These are phyloP conservation scores for Zelopaecilomyces penicillatus DNA, from an alignment of 2,329 filamentous ascomycete species.

Conservation along the genomic window DNA sequence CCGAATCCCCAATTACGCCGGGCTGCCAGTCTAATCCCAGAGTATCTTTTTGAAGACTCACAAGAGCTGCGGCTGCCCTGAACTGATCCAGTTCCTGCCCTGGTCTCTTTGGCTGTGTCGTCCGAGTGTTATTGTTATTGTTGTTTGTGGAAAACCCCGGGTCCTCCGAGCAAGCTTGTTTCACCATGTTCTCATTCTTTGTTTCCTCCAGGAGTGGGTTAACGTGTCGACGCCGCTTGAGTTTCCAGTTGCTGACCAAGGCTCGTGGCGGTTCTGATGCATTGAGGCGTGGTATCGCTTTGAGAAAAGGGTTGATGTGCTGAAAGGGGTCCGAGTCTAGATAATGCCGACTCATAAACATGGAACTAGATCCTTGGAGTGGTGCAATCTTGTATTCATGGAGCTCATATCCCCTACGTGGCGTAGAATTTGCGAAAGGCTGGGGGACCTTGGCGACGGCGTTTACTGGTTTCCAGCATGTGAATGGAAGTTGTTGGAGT, in stretches of 20 bases:
- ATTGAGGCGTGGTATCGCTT: background rate
- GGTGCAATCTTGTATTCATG: background rate
- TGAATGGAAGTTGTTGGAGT: slow-evolving; percentile 13
- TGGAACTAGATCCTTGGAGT: background rate
- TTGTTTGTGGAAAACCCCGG: too few relatives aligned
- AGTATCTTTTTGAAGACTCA: slow-evolving; percentile 8
- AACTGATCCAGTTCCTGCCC: slow-evolving; percentile 4
- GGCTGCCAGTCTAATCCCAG: background rate
- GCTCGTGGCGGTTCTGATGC: background rate
- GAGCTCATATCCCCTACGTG: background rate
- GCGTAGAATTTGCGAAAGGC: background rate
- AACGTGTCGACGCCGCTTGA: slow-evolving; percentile 4
- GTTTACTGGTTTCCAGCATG: background rate
- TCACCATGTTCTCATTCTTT: too few relatives aligned
- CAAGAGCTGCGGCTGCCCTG: slow-evolving; percentile 8
- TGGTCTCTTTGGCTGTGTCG: background rate
- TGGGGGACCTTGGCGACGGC: background rate
- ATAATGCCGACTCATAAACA: background rate
- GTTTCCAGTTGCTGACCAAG: background rate
- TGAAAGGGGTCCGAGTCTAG: background rate
- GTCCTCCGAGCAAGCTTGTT: too few relatives aligned
- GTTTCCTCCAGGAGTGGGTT: background rate
- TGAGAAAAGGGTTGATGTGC: background rate
- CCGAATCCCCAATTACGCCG: background rate
- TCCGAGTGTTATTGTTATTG: background rate